A percentile compares a stretch with the other conserved stretches of the same genome.
Evolutionary conservation across 139 green algal genomes (phyloP).

Genomic region (Desmodesmus armatus): DNA sequence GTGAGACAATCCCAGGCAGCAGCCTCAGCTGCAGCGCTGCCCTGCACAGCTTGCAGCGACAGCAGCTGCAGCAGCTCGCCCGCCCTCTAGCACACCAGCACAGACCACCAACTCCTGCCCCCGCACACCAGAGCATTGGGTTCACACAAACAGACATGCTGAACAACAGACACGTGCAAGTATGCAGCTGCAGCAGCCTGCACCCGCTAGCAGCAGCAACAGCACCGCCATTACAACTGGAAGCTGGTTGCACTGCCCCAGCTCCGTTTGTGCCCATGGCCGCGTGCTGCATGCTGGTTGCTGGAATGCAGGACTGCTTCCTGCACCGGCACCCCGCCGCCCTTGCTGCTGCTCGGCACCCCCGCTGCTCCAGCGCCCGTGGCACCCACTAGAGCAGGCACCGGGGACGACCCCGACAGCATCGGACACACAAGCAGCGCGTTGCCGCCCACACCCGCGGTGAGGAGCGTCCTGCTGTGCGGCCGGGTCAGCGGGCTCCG

Average conservation of each 20-base stretch:
- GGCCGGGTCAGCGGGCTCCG: not conserved
- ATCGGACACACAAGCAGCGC: too few species aligned
- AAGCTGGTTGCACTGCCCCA: constrained; percentile 38
- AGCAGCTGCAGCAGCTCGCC: too few species aligned
- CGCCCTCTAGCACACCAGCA: too few species aligned
- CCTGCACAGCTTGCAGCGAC: too few species aligned
- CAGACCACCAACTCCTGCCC: too few species aligned
- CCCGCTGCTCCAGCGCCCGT: not conserved
- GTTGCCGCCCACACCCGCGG: not conserved
- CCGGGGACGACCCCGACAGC: not conserved
- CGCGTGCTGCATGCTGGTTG: constrained; percentile 7
- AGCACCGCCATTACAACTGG: not conserved
- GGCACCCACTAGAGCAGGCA: not conserved
- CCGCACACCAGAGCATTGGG: too few species aligned
- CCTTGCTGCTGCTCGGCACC: not conserved
- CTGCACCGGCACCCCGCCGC: not conserved
- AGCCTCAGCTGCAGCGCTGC: too few species aligned
- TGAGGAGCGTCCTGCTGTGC: not conserved
- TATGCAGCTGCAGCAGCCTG: too few species aligned
- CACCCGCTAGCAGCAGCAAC: too few species aligned
- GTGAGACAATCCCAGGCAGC: too few species aligned
- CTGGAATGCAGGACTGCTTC: constrained; percentile 24
- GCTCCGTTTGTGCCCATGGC: constrained; percentile 37
- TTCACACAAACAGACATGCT: too few species aligned
- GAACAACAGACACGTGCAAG: too few species aligned